Evolutionary conservation across 306 rosid genomes (phyloP).

Genomic region (Corylus heterophylla): DNA sequence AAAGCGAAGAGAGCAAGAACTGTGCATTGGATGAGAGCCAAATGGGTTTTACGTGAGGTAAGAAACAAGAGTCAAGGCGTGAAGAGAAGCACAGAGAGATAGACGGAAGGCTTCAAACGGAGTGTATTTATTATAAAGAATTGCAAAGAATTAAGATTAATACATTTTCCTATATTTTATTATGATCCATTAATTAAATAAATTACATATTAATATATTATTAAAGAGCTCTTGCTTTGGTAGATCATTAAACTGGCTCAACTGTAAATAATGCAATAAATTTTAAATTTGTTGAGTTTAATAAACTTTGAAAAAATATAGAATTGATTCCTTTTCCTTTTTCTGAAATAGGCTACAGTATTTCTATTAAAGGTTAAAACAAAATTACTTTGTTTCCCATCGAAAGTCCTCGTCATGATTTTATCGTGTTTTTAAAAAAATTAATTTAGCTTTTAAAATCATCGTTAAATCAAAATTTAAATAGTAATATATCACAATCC

Average conservation of each 20-base stretch:
- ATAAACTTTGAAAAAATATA: not conserved
- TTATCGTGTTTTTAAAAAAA: too few relatives aligned
- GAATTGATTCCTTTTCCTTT: not conserved
- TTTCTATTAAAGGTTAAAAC: too few relatives aligned
- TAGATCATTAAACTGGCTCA: not conserved
- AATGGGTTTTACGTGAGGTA: slow-evolving; percentile 38
- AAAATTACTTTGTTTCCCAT: too few relatives aligned
- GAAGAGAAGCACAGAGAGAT: slow-evolving; percentile 29
- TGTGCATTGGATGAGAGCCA: slow-evolving; percentile 28
- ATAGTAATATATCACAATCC: too few relatives aligned
- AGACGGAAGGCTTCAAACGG: slow-evolving; percentile 29
- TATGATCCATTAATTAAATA: not conserved
- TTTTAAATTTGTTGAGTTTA: too few relatives aligned
- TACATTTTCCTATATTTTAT: not conserved
- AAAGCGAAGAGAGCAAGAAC: slow-evolving; percentile 22
- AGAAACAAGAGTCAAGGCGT: slow-evolving; percentile 40
- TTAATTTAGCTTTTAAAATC: too few relatives aligned
- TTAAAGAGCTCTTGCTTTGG: not conserved
- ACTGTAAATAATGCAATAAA: not conserved
- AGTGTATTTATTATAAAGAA: slow-evolving; percentile 11
- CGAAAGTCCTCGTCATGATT: too few relatives aligned
- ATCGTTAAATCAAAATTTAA: too few relatives aligned
- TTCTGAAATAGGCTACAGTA: too few relatives aligned
- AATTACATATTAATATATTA: not conserved
- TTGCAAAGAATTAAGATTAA: slow-evolving; percentile 12